These are phyloP conservation scores for Schwanniomyces sp. DNA, from an alignment of 805 yeast species.

Conservation along the genomic window DNA sequence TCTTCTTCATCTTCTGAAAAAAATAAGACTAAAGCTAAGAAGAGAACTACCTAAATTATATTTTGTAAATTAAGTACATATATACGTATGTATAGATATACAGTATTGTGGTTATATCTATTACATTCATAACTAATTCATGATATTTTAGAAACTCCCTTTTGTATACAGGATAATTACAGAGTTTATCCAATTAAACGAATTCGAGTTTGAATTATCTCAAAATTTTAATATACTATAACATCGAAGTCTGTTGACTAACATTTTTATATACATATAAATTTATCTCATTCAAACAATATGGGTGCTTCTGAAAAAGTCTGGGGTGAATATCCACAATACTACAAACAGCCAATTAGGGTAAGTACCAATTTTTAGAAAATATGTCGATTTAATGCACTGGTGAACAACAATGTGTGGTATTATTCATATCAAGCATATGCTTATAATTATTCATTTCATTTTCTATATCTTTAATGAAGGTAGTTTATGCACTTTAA, in stretches of 20 bases:
- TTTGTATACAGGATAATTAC: background rate
- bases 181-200: conserved; percentile 9
- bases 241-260: background rate
- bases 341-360: conserved; percentile 61
- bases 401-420: no score
- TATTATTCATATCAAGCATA: no score
- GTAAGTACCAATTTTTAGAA: conserved; percentile 39
- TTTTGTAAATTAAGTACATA: background rate
- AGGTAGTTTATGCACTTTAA: no score
- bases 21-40: conserved; percentile 13
- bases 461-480: no score
- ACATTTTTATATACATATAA: background rate
- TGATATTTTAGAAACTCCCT: background rate
- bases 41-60: conserved; percentile 3
- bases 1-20: conserved; percentile 10
- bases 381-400: background rate
- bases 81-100: background rate
- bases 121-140: background rate
- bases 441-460: no score
- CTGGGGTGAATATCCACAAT: conserved; percentile 54
- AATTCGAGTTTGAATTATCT: conserved; percentile 5
- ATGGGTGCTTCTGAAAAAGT: conserved; percentile 34
- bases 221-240: background rate
- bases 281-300: background rate
- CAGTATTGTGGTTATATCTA: no score